Percentiles rank a stretch among this genome's conserved stretches.
Conservation (phyloP, 306 rosid genomes). For the Cucumis hystrix region DNA sequence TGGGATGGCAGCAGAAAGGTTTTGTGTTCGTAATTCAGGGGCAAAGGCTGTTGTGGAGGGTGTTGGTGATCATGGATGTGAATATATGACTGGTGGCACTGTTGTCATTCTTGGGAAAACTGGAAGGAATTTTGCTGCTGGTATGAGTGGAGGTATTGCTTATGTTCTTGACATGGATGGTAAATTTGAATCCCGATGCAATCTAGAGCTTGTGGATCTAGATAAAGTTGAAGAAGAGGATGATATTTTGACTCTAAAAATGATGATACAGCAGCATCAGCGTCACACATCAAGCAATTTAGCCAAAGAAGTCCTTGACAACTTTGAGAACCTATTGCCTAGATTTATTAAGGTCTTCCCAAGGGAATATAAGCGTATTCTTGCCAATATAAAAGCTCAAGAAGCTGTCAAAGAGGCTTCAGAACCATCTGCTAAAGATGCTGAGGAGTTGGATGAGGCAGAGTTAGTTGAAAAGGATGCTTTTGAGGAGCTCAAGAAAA, state of each 20-base stretch:
- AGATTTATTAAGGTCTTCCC: constrained; percentile 86
- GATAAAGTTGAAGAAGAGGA: constrained; percentile 81
- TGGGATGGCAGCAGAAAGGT: constrained; percentile 99
- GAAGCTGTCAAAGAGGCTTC: constrained; percentile 31
- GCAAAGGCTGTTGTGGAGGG: constrained; percentile 96
- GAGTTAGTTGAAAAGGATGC: constrained; percentile 57
- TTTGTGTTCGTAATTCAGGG: constrained; percentile 96
- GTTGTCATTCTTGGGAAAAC: constrained; percentile 92
- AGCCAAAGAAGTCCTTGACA: constrained; percentile 69
- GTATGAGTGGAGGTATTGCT: constrained; percentile 98
- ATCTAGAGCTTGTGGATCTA: constrained; percentile 84
- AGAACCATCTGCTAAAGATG: constrained; percentile 23
- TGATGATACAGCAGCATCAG: constrained; percentile 95
- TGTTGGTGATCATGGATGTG: constrained; percentile 99
- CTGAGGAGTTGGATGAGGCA: constrained; percentile 37
- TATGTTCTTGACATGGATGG: constrained; percentile 71
- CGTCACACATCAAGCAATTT: constrained; percentile 80
- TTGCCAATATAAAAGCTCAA: constrained; percentile 49
- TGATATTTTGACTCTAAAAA: constrained; percentile 55
- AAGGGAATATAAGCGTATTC: constrained; percentile 72
- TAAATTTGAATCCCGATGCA: constrained; percentile 60
- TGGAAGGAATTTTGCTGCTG: constrained; percentile 97
- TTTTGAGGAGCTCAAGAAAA: constrained; percentile 85
- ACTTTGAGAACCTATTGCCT: constrained; percentile 62
- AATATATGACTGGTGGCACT: constrained; percentile 97